Evolutionary conservation across 2,329 filamentous ascomycete genomes (phyloP), one percentile per base, ranked within the genome.

Genomic region (Ophiostoma sp.): DNA sequence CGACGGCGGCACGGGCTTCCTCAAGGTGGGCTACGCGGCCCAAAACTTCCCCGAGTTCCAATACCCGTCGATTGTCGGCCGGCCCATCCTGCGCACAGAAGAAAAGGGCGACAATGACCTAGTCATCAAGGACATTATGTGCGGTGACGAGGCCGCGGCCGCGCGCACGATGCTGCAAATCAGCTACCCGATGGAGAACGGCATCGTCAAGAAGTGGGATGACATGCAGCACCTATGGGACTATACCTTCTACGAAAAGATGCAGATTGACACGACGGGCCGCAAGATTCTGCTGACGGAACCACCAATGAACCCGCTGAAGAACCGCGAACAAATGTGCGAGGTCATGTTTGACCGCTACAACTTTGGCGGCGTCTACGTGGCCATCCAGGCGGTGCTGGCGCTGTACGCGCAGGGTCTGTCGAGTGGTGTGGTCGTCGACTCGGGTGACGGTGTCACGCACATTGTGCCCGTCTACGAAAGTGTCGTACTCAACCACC

Each of bases 171-270:
- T 98, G 94, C 90, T 99, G 75, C 96, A 99, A 84, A 97, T 99
- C 81, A 97, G 92, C 83, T 99, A 99, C 82, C 96, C 96, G 78
- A 99, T 99, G 96, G 96, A 99, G 84, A 99, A 99, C 82, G 96
- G 96, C 79, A 98, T 99, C 80, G 94, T 99, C 78, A 98, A 98
- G 89, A 95, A 94, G 81, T 99, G 96, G 96, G 96, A 99, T 79
- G 96, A 99, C 83, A 99, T 99, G 96, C 93, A 97, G 86, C 95
- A 98, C 81, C 91, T 99, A 72, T 99, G 96, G 96, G 95, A 99
- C 85, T 98, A 97, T 83, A 99, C 96, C 31, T 99, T 99, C 83
- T 92, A 89, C 83, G 95, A 99, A 83, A 98, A 98, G 89, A 93
- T 99, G 89, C 90, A 94, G 83, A 87, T 99, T 78, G 93, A 98